Base-by-base conservation (phyloP, 2,329 filamentous ascomycete species). In the Rhexocercosporidium sp. region DNA sequence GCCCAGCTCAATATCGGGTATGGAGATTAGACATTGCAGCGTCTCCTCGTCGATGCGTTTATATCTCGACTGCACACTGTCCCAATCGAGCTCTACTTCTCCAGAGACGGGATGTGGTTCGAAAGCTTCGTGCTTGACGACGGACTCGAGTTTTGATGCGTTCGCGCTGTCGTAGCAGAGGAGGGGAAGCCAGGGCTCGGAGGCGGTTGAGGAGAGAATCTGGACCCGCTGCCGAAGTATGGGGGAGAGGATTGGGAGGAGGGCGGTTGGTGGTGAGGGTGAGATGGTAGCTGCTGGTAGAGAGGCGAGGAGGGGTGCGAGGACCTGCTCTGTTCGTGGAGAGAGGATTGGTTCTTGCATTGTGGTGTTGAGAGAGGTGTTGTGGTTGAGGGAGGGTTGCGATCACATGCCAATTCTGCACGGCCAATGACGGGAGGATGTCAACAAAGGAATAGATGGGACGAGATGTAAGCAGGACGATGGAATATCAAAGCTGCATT, bases 71-170 rank as follows among this genome's bases (percentile, higher is more conserved):
- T 87, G 82, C 8, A 87, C 84, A 65, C 93, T 90, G 83, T 86
- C 84, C 77, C 78, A 84, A 73, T 88, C 85, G 22, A 94, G 79
- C 79, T 95, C 92, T 63, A 95, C 86, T 78, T 94, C 92, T 63
- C 92, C 92, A 2, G 91, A 93, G 4, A 91, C 88, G 3, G 92
- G 92, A 74, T 96, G 92, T n/a, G 91, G 91, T 77, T 94, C 91
- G 37, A 95, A 82, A 54, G 84, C 81, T 62, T 91, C 86, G 65
- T 85, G 84, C 72, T 85, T 84, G 37, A 88, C 88, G 16, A 90
- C 81, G 66, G 86, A 82, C n/a, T 85, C 82, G 20, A 95, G 82
- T 70, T 82, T 85, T 9, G 81, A 77, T 2, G 81, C 83, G 51
- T 86, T 81, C 3, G 83, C 82, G 69, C 85, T 84, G 70, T 84